Conservation (phyloP, 805 yeast species). For the Hemisphaericaspora nanyangensis region DNA sequence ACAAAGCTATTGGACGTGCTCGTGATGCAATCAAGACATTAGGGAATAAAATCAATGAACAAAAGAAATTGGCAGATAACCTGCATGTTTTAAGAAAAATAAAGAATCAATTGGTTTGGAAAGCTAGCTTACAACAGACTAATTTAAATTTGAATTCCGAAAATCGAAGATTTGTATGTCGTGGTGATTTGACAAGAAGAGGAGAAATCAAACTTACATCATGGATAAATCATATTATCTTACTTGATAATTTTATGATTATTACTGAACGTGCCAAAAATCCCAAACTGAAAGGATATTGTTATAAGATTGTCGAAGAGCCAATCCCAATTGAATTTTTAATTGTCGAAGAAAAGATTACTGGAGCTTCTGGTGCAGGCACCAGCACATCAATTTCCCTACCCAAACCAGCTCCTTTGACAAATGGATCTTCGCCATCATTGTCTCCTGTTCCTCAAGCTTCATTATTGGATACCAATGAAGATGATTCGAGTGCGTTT, state of each 20-base stretch:
- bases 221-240: slow-evolving; percentile 46
- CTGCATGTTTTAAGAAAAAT: slow-evolving; percentile 51
- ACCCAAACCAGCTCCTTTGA: neutral
- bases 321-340: slow-evolving; percentile 63
- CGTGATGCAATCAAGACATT: slow-evolving; percentile 51
- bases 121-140: slow-evolving; percentile 37
- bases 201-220: slow-evolving; percentile 65
- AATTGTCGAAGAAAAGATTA: slow-evolving; percentile 41
- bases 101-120: slow-evolving; percentile 53
- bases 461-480: slow-evolving; percentile 14
- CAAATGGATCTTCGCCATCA: slow-evolving; percentile 1
- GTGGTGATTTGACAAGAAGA: slow-evolving; percentile 58
- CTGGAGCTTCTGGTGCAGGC: slow-evolving; percentile 4
- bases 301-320: slow-evolving; percentile 44
- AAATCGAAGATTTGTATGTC: slow-evolving; percentile 51
- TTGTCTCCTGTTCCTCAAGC: neutral
- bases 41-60: slow-evolving; percentile 57
- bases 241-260: slow-evolving; percentile 68
- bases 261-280: slow-evolving; percentile 55
- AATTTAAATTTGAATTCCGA: slow-evolving; percentile 51
- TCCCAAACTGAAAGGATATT: slow-evolving; percentile 25
- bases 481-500: slow-evolving; percentile 26
- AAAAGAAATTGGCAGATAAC: slow-evolving; percentile 59
- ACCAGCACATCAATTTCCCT: slow-evolving; percentile 6
- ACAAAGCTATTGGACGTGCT: slow-evolving; percentile 47